Conservation (phyloP, 805 yeast genomes). For the Torulaspora quercuum region DNA sequence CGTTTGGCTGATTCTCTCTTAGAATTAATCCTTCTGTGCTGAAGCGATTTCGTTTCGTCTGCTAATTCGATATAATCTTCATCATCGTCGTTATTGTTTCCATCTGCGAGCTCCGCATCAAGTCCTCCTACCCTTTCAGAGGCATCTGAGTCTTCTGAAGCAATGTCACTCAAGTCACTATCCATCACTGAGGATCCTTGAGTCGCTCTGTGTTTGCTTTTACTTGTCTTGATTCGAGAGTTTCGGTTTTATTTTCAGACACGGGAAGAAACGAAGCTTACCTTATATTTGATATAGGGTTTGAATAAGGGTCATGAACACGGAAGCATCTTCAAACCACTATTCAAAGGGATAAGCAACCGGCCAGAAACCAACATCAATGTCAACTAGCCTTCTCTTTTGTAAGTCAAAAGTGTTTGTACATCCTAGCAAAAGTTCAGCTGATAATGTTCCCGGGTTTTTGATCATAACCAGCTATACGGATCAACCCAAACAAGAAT, state of each 20-base stretch:
- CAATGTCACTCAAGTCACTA: slow-evolving; percentile 21
- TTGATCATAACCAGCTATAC: slow-evolving; percentile 58
- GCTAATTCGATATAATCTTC: slow-evolving; percentile 19
- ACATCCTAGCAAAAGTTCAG: slow-evolving; percentile 71
- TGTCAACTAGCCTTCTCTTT: slow-evolving; percentile 32
- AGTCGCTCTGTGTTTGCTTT: background rate
- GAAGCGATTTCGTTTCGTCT: slow-evolving; percentile 9
- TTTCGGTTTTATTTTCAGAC: slow-evolving; percentile 1
- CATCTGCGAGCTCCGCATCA: slow-evolving; percentile 15
- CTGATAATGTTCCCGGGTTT: slow-evolving; percentile 79
- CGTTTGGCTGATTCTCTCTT: slow-evolving; percentile 5
- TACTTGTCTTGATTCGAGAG: background rate
- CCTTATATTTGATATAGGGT: too few species aligned
- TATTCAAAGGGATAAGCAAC: too few species aligned
- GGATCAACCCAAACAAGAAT: slow-evolving; percentile 43
- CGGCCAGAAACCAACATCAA: too few species aligned
- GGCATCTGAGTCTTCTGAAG: slow-evolving; percentile 19
- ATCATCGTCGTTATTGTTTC: slow-evolving; percentile 17
- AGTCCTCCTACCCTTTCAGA: slow-evolving; percentile 16
- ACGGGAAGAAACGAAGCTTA: slow-evolving; percentile 6
- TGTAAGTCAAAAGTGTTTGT: slow-evolving; percentile 71
- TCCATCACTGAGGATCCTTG: slow-evolving; percentile 12
- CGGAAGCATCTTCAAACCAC: too few species aligned
- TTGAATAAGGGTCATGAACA: slow-evolving; percentile 1
- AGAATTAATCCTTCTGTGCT: slow-evolving; percentile 5